Base-by-base conservation (phyloP, 2,329 filamentous ascomycete species). In the Alternaria ventricosa region DNA sequence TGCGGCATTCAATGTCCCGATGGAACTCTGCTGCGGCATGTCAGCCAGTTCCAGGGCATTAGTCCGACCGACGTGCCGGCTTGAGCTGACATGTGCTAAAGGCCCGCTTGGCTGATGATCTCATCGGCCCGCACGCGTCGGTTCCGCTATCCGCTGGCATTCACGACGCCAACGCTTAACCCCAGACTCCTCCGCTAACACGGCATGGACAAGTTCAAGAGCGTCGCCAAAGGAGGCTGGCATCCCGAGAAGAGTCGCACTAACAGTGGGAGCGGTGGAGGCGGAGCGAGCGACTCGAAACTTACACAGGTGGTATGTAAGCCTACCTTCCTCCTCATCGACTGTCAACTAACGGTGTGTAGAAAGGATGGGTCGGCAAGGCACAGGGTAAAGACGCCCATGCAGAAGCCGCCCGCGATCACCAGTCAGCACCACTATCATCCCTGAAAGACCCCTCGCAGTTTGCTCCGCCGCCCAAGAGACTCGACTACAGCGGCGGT, bases 381-480 rank as follows among this genome's bases (percentile, higher is more conserved):
- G 70, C 63, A 5, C 66, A 70, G 33, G 82, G 86, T 59, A 83
- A 86, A 60, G 73, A 80, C 41, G 81, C 87, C 30, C 66, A 72
- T 49, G 73, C 78, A 30, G 71, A 72, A 53, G 71, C 70, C 33
- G 73, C 77, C 27, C 68, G 70, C 27, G 82, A 86, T 23, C 88
- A 88, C 67, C 81, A 85, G 56, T 85, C 87, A 7, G 84, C 85
- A 15, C 93, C 94, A 2, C 82, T 96, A 46, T 84, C 88, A 9
- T 85, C 88, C 4, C 85, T 97, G 28, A 89, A 88, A 76, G 93
- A 97, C 75, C 94, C 93, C 1, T 79, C 87, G 1, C 87, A 88
- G 15, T 97, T 97, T 76, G 93, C 88, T 3, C 92, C 93, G 23
- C 94, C 94, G 25, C 94, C 94, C 0, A 94, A 88, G 72, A 91